A percentile compares a stretch with the other conserved stretches of the same genome.
phyloP scores from a whole-genome alignment of 441 rosid species.

The Populus tomentosa region DNA sequence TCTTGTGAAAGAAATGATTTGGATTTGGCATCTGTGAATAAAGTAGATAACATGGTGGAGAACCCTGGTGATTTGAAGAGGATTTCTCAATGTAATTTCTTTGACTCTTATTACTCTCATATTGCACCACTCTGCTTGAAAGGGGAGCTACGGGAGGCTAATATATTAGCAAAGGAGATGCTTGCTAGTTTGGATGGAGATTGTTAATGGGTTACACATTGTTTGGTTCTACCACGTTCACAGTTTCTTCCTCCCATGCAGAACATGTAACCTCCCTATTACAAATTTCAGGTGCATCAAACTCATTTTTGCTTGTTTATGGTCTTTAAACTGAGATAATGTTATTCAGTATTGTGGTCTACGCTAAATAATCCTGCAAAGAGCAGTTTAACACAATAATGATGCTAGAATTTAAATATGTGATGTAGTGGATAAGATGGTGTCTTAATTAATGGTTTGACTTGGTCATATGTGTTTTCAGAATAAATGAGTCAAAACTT shows the following conservation, averaged over 20 bases:
- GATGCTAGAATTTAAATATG: too few relatives aligned
- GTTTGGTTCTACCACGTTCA: not conserved
- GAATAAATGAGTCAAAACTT: too few relatives aligned
- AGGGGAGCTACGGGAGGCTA: constrained; percentile 23
- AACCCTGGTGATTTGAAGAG: not conserved
- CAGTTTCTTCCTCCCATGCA: not conserved
- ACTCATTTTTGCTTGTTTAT: not conserved
- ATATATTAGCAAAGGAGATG: constrained; percentile 25
- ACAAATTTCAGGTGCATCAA: constrained; percentile 5
- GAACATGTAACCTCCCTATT: not conserved
- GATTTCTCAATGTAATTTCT: not conserved
- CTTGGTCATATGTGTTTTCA: too few relatives aligned
- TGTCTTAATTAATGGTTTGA: too few relatives aligned
- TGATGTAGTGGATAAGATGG: too few relatives aligned
- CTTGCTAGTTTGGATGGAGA: constrained; percentile 10
- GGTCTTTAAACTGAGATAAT: not conserved
- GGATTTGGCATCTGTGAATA: not conserved
- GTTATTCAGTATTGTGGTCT: not conserved
- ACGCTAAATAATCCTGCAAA: not conserved
- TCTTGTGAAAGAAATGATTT: not conserved
- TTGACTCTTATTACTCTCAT: constrained; percentile 21
- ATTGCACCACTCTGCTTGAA: constrained; percentile 22
- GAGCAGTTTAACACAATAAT: too few relatives aligned
- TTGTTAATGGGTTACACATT: not conserved
- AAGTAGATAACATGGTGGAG: constrained; percentile 2